Evolutionary conservation across 352 stramenopile genomes (phyloP).

Genomic region (Phytophthora brassicae): DNA sequence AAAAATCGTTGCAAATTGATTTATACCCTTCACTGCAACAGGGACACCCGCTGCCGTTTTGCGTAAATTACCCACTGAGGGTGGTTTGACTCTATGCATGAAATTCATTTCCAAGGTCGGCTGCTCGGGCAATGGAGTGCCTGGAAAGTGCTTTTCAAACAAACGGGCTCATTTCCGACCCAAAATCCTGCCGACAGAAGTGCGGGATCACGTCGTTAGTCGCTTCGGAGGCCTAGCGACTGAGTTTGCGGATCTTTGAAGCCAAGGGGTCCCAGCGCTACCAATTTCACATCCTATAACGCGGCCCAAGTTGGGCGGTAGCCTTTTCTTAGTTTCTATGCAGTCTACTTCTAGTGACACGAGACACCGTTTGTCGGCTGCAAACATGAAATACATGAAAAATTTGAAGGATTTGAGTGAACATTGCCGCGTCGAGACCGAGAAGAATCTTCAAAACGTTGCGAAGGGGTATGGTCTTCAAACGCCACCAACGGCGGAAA

Average conservation of each 20-base stretch:
- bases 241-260: constrained; percentile 7
- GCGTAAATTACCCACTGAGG: background rate
- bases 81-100: background rate
- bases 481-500: background rate
- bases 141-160: constrained; percentile 1
- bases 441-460: background rate
- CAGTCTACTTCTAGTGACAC: too few relatives aligned
- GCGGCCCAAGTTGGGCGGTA: too few relatives aligned
- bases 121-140: background rate
- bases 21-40: too few relatives aligned
- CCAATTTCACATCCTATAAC: too few relatives aligned
- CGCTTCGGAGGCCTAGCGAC: background rate
- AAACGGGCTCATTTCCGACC: constrained; percentile 5
- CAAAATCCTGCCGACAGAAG: background rate
- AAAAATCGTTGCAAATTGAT: too few relatives aligned
- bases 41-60: background rate
- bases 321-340: too few relatives aligned
- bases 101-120: background rate
- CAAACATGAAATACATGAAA: background rate
- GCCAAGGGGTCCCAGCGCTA: too few relatives aligned
- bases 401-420: constrained; percentile 1
- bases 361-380: background rate
- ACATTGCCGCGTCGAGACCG: background rate
- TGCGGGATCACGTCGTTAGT: background rate
- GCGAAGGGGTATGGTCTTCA: background rate